Conservation (phyloP, 345 rosid genomes). For the Boechera divaricarpa region DNA sequence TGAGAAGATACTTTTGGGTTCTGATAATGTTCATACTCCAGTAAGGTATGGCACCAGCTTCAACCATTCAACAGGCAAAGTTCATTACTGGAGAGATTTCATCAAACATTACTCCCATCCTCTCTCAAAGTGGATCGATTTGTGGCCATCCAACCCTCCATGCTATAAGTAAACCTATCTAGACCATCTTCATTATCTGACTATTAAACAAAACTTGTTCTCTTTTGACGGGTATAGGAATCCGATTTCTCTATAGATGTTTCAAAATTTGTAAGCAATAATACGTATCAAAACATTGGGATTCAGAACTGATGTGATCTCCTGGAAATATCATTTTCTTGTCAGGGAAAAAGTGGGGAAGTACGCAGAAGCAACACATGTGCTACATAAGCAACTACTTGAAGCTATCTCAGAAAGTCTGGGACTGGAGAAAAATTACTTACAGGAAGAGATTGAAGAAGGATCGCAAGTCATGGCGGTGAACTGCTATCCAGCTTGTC, state of each 20-base stretch:
- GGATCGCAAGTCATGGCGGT: conserved; percentile 58
- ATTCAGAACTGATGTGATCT: conserved; percentile 4
- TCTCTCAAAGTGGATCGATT: conserved; percentile 58
- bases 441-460: conserved; percentile 50
- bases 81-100: conserved; percentile 72
- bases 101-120: conserved; percentile 67
- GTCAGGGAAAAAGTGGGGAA: conserved; percentile 56
- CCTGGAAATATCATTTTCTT: not conserved
- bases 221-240: not conserved
- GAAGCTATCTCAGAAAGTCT: conserved; percentile 54
- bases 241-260: not conserved
- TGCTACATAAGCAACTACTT: conserved; percentile 51
- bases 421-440: conserved; percentile 50
- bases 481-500: conserved; percentile 64
- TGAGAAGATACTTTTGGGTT: conserved; percentile 56
- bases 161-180: conserved; percentile 44
- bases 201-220: not conserved
- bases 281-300: conserved; percentile 36
- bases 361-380: conserved; percentile 51
- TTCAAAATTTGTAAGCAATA: too few species aligned
- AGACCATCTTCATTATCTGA: conserved; percentile 16
- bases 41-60: conserved; percentile 68
- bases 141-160: conserved; percentile 68
- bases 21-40: conserved; percentile 52
- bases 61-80: conserved; percentile 54